Conservation (phyloP, 495 filamentous ascomycete species). For the Chaetomium tenue region DNA sequence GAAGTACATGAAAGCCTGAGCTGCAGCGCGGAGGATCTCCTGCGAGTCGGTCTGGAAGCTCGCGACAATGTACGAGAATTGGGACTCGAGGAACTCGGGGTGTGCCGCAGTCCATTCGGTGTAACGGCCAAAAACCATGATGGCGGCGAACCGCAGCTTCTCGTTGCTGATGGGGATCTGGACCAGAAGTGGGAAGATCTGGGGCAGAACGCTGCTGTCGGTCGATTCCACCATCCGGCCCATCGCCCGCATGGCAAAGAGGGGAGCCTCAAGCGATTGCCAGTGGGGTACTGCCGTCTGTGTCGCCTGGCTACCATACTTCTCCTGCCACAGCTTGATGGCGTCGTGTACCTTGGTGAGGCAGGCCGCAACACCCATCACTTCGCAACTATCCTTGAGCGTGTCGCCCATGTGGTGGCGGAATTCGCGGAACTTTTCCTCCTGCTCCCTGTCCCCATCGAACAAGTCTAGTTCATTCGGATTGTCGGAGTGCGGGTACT, state of each 20-base stretch:
- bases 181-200: slow-evolving; percentile 87
- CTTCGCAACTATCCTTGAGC: slow-evolving; percentile 93
- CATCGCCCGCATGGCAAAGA: slow-evolving; percentile 96
- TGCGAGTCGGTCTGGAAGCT: slow-evolving; percentile 81
- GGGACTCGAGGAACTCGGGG: slow-evolving; percentile 83
- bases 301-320: slow-evolving; percentile 71
- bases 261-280: slow-evolving; percentile 91
- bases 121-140: slow-evolving; percentile 94
- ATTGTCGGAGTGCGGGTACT: slow-evolving; percentile 76
- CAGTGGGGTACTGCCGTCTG: slow-evolving; percentile 83
- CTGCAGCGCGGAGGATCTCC: slow-evolving; percentile 86
- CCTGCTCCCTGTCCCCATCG: slow-evolving; percentile 90
- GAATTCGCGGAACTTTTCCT: slow-evolving; percentile 97
- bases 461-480: slow-evolving; percentile 80
- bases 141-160: slow-evolving; percentile 92
- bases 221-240: slow-evolving; percentile 92
- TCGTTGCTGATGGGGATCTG: slow-evolving; percentile 95
- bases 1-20: slow-evolving; percentile 94
- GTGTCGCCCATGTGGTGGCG: slow-evolving; percentile 97
- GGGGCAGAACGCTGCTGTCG: slow-evolving; percentile 78
- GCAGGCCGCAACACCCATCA: slow-evolving; percentile 88
- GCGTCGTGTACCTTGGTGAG: slow-evolving; percentile 78
- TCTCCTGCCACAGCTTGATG: slow-evolving; percentile 83
- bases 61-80: slow-evolving; percentile 90
- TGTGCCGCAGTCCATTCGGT: slow-evolving; percentile 97